Evolutionary conservation across 129 eudicot species (phyloP), one percentile per base, ranked within the genome.

Genomic region (Calendula officinalis): DNA sequence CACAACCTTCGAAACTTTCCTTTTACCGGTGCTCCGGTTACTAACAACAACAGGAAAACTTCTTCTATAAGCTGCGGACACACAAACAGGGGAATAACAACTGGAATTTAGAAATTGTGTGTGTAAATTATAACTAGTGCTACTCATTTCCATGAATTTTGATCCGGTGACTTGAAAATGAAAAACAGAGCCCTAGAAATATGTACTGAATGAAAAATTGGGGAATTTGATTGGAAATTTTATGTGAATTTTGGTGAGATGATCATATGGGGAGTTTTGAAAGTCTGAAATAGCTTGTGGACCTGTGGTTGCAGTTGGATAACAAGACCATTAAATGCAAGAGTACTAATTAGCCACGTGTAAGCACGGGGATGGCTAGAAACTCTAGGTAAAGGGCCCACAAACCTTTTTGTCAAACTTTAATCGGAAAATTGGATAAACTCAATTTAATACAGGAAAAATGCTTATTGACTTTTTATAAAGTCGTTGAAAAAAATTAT

Each of bases 321-420:
- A 55, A 66, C 60, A 73, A 37, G 40, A 13, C 10, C 6, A 10
- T 50, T 42, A 53, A 54, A 2, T 32, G 65, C 37, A 34, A 63
- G 73, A 48, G 73, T 4, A 56, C 15, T 42, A 48, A 65, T 15
- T 47, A 10, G 78, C 37, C 53, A 74, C 78, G 78, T 74, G 78
- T 11, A 67, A 16, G 61, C n/a, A 33, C 1, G 55, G 17, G 78
- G 58, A 12, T 56, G 78, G 78, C 3, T 66, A 33, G 56, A 42
- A 65, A 56, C 12, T 66, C 11, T 10, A 30, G 60, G 22, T 1
- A 38, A 11, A 3, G 66, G 70, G 37, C 72, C 78, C 60, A 46
- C 71, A 2, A 0, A 2, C 34, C 17, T 60, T 48, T 69, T 70
- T 11, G 13, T 9, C 16, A 34, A 8, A 53, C 16, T 32, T 66